phyloP scores from a whole-genome alignment of 805 yeast species.

The Zygotorulaspora florentina region DNA sequence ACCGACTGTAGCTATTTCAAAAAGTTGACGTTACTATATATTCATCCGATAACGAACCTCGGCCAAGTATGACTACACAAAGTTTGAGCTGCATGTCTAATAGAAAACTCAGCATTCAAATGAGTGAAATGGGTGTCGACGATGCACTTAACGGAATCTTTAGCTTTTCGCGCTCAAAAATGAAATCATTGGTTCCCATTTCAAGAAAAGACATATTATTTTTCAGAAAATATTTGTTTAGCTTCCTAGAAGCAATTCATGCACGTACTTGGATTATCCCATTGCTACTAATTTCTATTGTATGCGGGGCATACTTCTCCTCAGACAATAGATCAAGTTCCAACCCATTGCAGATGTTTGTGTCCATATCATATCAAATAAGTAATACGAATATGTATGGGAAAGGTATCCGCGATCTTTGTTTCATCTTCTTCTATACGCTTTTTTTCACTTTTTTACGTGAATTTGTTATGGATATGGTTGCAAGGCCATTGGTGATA shows the following conservation, averaged over 20 bases:
- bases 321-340: constrained; percentile 55
- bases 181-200: constrained; percentile 31
- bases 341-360: constrained; percentile 61
- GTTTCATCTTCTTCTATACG: constrained; percentile 75
- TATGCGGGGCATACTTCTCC: constrained; percentile 44
- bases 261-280: constrained; percentile 72
- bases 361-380: constrained; percentile 60
- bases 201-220: constrained; percentile 48
- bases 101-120: constrained; percentile 56
- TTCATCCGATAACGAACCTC: constrained; percentile 4
- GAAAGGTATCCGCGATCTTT: constrained; percentile 80
- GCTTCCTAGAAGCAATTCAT: constrained; percentile 53
- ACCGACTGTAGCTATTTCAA: background rate
- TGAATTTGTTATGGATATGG: constrained; percentile 82
- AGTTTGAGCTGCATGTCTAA: constrained; percentile 18
- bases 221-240: constrained; percentile 50
- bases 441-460: constrained; percentile 84
- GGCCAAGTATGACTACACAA: constrained; percentile 10
- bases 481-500: constrained; percentile 73
- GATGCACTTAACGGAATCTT: constrained; percentile 64
- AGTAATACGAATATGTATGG: constrained; percentile 66
- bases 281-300: constrained; percentile 41
- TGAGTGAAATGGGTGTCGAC: constrained; percentile 72
- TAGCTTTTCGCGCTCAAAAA: constrained; percentile 53
- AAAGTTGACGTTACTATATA: background rate